Evolutionary conservation across 1,284 basidiomycete species (phyloP), one percentile per base, ranked within the genome.

Genomic region (Leucoagaricus sp.): DNA sequence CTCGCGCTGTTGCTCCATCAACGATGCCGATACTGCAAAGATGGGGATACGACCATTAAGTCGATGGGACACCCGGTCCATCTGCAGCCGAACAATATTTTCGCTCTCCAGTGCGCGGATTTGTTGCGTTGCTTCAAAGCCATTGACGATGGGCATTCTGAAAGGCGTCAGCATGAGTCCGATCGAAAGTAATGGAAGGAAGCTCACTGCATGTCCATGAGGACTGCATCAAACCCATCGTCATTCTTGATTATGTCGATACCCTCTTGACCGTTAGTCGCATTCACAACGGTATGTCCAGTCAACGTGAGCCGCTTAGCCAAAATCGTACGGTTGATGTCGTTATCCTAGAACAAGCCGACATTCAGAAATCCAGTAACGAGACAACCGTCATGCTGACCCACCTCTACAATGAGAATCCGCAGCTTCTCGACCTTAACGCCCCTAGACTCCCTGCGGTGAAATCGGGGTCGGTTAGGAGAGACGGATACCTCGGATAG

Each of bases 91-190:
- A 19, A 25, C 13, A 17, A 34, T 40, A 17, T 40, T 46, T 23
- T 69, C 58, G 55, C 71, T 64, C 67, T 92, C 89, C 2, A 86
- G 59, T n/a, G 77, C 72, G 2, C 90, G 82, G 44, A 93, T 93
- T 45, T 81, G 78, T 58, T 80, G 75, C 0, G 91, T 87, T 0
- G 91, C 84, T 57, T 88, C 83, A 61, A 86, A 86, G 1, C 92
- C 92, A 64, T 93, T 84, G 58, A 93, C 78, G 56, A 94, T 87
- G 0, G 91, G 91, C 91, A 93, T 94, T 67, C 87, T 91, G 60
- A 17, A 15, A 10, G 13, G 8, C 21, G 10, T 12, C 7, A 51
- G 45, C 36, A n/a, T 41, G 55, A 4, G 57, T 23, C 9, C 26
- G 17, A 38, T 21, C 23, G 55, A 15, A 7, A 25, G 23, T 9